These are phyloP conservation scores for Aotearoamyces nothofagi DNA, from an alignment of 2,329 filamentous ascomycete genomes.

Conservation along the genomic window DNA sequence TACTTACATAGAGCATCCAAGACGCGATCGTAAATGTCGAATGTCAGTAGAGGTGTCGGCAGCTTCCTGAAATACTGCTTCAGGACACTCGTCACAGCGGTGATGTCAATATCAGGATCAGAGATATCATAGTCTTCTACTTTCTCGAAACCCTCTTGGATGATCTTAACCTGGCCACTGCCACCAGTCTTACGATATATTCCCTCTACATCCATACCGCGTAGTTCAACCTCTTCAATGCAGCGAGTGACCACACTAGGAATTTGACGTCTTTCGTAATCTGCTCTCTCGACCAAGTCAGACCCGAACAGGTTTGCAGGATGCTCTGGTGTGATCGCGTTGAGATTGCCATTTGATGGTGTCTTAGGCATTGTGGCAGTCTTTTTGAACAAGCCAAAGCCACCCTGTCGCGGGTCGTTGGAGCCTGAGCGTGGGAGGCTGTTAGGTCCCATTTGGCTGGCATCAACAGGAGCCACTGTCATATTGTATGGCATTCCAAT, in stretches of 20 bases:
- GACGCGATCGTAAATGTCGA: conserved; percentile 79
- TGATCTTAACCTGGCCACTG: conserved; percentile 74
- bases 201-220: conserved; percentile 94
- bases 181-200: conserved; percentile 97
- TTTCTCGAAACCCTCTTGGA: conserved; percentile 85
- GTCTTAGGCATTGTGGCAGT: conserved; percentile 30
- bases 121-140: conserved; percentile 81
- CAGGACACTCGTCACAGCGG: conserved; percentile 84
- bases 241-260: conserved; percentile 84
- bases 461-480: conserved; percentile 40
- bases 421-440: conserved; percentile 12
- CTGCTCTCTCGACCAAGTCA: conserved; percentile 71
- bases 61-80: conserved; percentile 97
- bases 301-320: conserved; percentile 66
- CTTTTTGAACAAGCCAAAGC: conserved; percentile 56
- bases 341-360: conserved; percentile 23
- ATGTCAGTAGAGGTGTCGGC: conserved; percentile 78
- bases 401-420: conserved; percentile 20
- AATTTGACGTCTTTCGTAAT: conserved; percentile 78
- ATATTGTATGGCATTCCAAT: conserved; percentile 59
- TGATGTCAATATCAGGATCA: conserved; percentile 86
- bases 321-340: conserved; percentile 27
- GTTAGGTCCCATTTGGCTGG: conserved; percentile 15
- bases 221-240: conserved; percentile 89
- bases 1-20: conserved; percentile 65